phyloP scores from a whole-genome alignment of 345 rosid species.

The Anastatica hierochuntica region DNA sequence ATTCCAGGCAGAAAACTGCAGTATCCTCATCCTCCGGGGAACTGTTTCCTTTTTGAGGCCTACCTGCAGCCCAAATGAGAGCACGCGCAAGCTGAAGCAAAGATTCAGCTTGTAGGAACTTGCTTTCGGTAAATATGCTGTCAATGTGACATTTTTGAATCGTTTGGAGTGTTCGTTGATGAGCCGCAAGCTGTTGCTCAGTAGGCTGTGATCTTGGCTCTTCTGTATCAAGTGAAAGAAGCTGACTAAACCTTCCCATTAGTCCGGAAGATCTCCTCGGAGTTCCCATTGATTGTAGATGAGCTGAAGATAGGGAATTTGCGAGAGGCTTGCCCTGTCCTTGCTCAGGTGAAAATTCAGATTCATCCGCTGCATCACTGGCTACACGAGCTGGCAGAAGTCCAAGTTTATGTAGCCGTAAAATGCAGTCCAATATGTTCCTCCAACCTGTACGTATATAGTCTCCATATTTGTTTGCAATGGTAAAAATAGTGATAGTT shows the following conservation, averaged over 20 bases:
- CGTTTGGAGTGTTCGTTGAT: conserved; percentile 88
- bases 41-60: conserved; percentile 83
- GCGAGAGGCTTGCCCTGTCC: conserved; percentile 74
- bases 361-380: conserved; percentile 96
- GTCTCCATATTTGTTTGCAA: conserved; percentile 95
- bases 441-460: conserved; percentile 94
- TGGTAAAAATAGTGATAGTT: conserved; percentile 89
- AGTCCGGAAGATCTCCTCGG: conserved; percentile 95
- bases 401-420: conserved; percentile 91
- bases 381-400: conserved; percentile 98
- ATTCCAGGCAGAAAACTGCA: conserved; percentile 93
- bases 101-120: conserved; percentile 94
- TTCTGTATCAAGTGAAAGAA: conserved; percentile 91
- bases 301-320: conserved; percentile 68
- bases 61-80: conserved; percentile 93
- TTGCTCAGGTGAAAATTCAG: conserved; percentile 72
- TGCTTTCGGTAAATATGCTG: conserved; percentile 93
- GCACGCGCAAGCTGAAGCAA: conserved; percentile 89
- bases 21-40: conserved; percentile 99
- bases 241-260: conserved; percentile 99
- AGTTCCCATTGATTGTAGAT: conserved; percentile 73
- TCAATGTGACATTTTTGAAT: conserved; percentile 97
- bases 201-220: conserved; percentile 98
- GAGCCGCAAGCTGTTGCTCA: conserved; percentile 98
- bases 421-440: conserved; percentile 89